phyloP scores from a whole-genome alignment of 805 yeast species.

The Candida chauliodis region DNA sequence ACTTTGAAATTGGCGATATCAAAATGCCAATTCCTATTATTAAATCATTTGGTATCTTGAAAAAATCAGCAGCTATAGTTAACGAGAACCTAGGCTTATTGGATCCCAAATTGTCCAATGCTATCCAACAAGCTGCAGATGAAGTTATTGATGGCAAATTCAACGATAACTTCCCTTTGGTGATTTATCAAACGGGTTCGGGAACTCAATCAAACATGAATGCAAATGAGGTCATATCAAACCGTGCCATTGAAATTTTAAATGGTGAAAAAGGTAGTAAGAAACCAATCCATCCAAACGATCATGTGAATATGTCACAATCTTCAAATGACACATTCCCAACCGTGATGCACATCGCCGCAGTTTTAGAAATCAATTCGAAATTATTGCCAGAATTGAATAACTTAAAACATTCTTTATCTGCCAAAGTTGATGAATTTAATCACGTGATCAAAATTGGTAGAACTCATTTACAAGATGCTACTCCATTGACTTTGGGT shows the following conservation, averaged over 20 bases:
- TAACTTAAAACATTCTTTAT: slow-evolving; percentile 31
- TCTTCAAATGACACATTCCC: slow-evolving; percentile 40
- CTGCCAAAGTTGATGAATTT: slow-evolving; percentile 28
- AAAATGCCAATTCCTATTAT: slow-evolving; percentile 35
- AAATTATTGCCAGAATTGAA: slow-evolving; percentile 30
- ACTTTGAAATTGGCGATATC: slow-evolving; percentile 36
- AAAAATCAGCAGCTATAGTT: slow-evolving; percentile 37
- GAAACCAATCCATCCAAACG: slow-evolving; percentile 38
- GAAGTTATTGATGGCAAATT: slow-evolving; percentile 38
- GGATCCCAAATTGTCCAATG: slow-evolving; percentile 28
- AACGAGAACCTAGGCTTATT: slow-evolving; percentile 31
- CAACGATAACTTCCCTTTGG: slow-evolving; percentile 39
- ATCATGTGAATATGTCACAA: slow-evolving; percentile 39
- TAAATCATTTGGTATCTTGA: slow-evolving; percentile 34
- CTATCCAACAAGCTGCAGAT: slow-evolving; percentile 34
- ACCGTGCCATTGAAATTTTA: slow-evolving; percentile 37
- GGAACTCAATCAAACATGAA: slow-evolving; percentile 41
- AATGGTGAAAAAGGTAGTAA: slow-evolving; percentile 36
- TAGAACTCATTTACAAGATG: slow-evolving; percentile 40
- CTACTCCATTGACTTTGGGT: slow-evolving; percentile 39
- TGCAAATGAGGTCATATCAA: slow-evolving; percentile 38
- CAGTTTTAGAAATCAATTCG: slow-evolving; percentile 30
- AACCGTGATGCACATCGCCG: slow-evolving; percentile 41
- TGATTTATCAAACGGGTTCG: slow-evolving; percentile 38
- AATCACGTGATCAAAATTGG: slow-evolving; percentile 35